phyloP scores from a whole-genome alignment of 768 basidiomycete genomes.

The Trametes punicea region DNA sequence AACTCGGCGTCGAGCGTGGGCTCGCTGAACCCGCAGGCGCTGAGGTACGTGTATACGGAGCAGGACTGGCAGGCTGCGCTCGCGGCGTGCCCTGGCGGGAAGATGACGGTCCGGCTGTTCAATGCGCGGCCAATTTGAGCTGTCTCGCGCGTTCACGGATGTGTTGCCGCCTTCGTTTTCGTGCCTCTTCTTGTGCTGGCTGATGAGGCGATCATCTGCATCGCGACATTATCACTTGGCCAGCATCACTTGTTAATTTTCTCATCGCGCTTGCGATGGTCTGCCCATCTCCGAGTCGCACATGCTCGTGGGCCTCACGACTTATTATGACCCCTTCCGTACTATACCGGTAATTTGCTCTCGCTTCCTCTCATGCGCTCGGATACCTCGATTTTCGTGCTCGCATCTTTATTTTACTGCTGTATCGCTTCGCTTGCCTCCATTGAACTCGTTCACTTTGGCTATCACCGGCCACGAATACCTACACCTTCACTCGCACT shows the following conservation, averaged over 20 bases:
- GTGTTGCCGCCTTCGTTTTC: background rate
- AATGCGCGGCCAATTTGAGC: conserved; percentile 30
- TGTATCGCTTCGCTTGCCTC: background rate
- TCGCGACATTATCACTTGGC: too few species aligned
- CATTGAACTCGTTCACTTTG: background rate
- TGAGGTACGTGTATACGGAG: conserved; percentile 50
- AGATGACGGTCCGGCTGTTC: conserved; percentile 56
- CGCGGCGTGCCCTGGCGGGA: conserved; percentile 41
- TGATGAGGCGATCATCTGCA: background rate
- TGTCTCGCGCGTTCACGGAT: background rate
- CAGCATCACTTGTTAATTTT: too few species aligned
- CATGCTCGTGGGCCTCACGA: background rate
- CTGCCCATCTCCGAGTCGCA: too few species aligned
- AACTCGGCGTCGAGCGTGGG: conserved; percentile 33
- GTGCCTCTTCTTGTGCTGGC: background rate
- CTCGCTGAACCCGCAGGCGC: conserved; percentile 12
- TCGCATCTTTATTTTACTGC: background rate
- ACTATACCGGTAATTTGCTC: background rate
- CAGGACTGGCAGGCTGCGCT: conserved; percentile 58
- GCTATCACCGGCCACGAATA: background rate
- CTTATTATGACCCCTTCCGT: background rate
- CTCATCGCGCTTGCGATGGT: too few species aligned
- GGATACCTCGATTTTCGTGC: background rate
- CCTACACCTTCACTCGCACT: background rate
- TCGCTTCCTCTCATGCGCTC: background rate